Evolutionary conservation across 768 basidiomycete species (phyloP).

Genomic region (Lenzites betulinus): DNA sequence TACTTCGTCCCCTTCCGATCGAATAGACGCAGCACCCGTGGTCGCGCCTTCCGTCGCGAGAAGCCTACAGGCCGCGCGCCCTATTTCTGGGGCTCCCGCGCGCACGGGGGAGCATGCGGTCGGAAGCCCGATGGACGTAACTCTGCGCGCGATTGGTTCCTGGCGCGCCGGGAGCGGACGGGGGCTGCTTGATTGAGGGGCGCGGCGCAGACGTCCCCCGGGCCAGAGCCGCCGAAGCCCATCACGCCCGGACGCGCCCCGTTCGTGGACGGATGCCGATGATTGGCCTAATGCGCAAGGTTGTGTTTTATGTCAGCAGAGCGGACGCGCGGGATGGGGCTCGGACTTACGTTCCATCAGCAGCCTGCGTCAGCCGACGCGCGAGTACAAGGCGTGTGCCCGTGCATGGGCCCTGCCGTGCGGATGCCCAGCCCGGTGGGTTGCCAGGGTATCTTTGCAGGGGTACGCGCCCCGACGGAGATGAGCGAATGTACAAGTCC

Average conservation of each 20-base stretch:
- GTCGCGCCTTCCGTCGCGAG: conserved; percentile 16
- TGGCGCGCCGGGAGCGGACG: conserved; percentile 10
- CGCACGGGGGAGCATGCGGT: conserved; percentile 6
- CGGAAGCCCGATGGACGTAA: conserved; percentile 20
- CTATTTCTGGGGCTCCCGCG: conserved; percentile 10
- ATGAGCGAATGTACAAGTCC: conserved; percentile 7
- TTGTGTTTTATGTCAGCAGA: conserved; percentile 27
- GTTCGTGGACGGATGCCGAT: conserved; percentile 7
- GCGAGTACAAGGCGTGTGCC: conserved; percentile 16
- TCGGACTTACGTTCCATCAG: conserved; percentile 21
- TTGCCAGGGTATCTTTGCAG: conserved; percentile 11
- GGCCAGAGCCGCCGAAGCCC: conserved; percentile 7
- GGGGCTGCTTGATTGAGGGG: conserved; percentile 14
- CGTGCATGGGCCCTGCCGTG: conserved; percentile 5
- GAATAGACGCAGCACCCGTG: conserved; percentile 14
- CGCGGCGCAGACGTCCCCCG: conserved; percentile 7
- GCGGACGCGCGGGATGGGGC: conserved; percentile 13
- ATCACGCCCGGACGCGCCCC: conserved; percentile 13
- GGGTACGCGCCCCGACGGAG: conserved; percentile 6
- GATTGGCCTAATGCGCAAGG: conserved; percentile 20
- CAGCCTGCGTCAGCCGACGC: conserved; percentile 15
- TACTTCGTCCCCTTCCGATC: conserved; percentile 18
- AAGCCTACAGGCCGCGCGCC: conserved; percentile 7
- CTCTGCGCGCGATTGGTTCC: conserved; percentile 17
- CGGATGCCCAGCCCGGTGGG: neutral